These are phyloP conservation scores for Purshia tridentata DNA, from an alignment of 306 rosid genomes.

Conservation along the genomic window DNA sequence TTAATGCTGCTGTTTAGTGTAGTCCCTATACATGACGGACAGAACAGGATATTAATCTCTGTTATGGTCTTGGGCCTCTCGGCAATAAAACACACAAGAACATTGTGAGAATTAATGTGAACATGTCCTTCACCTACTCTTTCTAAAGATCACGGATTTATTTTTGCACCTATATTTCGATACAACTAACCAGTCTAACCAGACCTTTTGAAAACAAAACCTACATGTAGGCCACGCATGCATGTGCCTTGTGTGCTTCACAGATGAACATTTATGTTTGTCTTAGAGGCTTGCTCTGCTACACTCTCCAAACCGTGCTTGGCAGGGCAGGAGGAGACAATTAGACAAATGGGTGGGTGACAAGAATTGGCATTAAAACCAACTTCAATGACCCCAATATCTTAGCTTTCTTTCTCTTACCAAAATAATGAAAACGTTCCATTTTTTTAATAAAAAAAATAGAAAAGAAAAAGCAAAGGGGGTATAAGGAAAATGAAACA, in stretches of 20 bases:
- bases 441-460: too few species aligned
- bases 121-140: slow-evolving; percentile 1
- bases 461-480: too few species aligned
- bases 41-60: neutral
- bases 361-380: too few species aligned
- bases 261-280: neutral
- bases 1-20: too few species aligned
- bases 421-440: too few species aligned
- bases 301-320: neutral
- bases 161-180: slow-evolving; percentile 11
- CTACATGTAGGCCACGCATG: neutral
- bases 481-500: neutral
- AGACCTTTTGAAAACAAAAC: neutral
- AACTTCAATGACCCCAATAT: too few species aligned
- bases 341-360: neutral
- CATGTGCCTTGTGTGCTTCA: neutral
- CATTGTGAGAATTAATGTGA: slow-evolving; percentile 22
- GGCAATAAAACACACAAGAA: slow-evolving; percentile 9
- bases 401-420: too few species aligned
- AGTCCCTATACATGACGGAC: too few species aligned
- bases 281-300: neutral
- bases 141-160: neutral
- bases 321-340: neutral
- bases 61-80: neutral
- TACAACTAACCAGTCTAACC: neutral